Conservation (phyloP, 345 rosid species). For the Microcos paniculata region DNA sequence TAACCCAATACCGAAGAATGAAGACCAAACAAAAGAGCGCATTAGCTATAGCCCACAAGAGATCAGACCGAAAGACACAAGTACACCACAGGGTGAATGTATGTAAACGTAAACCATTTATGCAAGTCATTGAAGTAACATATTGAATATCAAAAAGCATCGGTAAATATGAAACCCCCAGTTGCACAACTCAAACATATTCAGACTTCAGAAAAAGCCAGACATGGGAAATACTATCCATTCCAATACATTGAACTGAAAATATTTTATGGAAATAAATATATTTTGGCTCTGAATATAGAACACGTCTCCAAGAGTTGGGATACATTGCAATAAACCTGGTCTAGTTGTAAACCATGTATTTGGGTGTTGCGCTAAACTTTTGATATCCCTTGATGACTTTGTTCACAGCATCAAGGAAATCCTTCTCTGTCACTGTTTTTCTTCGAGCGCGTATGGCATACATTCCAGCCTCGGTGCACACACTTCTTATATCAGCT, state of each 20-base stretch:
- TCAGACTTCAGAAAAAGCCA: conserved; percentile 4
- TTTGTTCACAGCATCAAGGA: conserved; percentile 86
- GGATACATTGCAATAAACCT: not conserved
- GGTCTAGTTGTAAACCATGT: conserved; percentile 70
- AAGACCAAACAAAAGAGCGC: too few species aligned
- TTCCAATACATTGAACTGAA: not conserved
- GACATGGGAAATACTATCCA: not conserved
- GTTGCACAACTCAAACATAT: too few species aligned
- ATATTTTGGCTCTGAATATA: not conserved
- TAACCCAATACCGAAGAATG: too few species aligned
- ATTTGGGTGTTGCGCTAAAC: conserved; percentile 75
- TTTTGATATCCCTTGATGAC: conserved; percentile 75
- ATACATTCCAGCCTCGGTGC: conserved; percentile 86
- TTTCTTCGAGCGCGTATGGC: conserved; percentile 78
- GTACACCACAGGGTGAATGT: too few species aligned
- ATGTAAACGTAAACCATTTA: too few species aligned
- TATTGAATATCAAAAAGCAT: too few species aligned
- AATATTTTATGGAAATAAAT: not conserved
- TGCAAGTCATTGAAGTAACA: too few species aligned
- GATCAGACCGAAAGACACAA: too few species aligned
- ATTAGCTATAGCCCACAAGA: too few species aligned
- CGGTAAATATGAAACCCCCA: too few species aligned
- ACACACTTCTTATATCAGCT: conserved; percentile 80
- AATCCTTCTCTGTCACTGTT: conserved; percentile 78
- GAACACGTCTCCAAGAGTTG: not conserved